These are phyloP conservation scores for Neophaeococcomyces aloes DNA, from an alignment of 2,329 filamentous ascomycete species.

Conservation along the genomic window DNA sequence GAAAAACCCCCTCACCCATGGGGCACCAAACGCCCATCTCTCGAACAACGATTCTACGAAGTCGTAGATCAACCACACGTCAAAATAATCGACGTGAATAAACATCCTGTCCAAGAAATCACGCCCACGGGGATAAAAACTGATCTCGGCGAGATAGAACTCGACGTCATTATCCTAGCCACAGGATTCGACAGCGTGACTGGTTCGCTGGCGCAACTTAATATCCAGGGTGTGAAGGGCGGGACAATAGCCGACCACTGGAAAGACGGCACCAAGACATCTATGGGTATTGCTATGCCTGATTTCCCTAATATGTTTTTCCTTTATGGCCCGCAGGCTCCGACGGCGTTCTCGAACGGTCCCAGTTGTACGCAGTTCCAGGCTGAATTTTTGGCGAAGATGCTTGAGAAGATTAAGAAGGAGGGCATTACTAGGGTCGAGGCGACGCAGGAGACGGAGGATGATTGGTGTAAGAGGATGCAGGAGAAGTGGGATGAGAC, in stretches of 20 bases:
- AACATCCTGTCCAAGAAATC: constrained; percentile 34
- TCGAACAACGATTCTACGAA: constrained; percentile 44
- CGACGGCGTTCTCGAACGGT: constrained; percentile 46
- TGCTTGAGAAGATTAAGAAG: constrained; percentile 39
- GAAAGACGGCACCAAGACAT: constrained; percentile 29
- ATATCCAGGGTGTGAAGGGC: constrained; percentile 28
- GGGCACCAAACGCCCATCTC: constrained; percentile 41
- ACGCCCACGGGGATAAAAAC: constrained; percentile 31
- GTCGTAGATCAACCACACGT: constrained; percentile 38
- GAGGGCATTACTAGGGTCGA: constrained; percentile 43
- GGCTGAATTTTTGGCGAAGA: constrained; percentile 42
- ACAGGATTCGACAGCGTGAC: constrained; percentile 38
- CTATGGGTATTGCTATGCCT: constrained; percentile 34
- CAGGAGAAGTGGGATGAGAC: constrained; percentile 35
- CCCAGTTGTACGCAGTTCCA: constrained; percentile 47
- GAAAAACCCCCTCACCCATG: constrained; percentile 44
- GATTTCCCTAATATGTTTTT: constrained; percentile 43
- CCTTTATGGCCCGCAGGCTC: constrained; percentile 47
- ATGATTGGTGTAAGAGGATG: constrained; percentile 38
- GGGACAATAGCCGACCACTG: constrained; percentile 30
- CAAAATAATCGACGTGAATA: constrained; percentile 36
- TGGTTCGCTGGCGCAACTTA: constrained; percentile 32
- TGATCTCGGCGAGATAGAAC: constrained; percentile 29
- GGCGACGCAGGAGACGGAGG: constrained; percentile 35
- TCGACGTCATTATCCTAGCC: constrained; percentile 34